Conservation (phyloP, 2,329 filamentous ascomycete species). For the Colletotrichum orchidophilum region DNA sequence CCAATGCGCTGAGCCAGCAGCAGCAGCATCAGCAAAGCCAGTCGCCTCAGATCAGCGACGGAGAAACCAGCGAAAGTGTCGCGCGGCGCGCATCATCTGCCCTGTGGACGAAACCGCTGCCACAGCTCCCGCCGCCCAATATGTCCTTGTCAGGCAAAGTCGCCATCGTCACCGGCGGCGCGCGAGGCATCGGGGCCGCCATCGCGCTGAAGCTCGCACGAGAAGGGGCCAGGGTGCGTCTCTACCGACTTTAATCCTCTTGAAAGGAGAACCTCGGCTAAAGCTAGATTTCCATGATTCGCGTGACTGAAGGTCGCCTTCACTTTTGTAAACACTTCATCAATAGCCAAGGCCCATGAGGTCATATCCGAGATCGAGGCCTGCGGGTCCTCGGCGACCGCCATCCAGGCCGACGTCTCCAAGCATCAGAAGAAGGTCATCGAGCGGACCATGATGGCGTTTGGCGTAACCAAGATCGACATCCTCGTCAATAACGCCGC, state of each 20-base stretch:
- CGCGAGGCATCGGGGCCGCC: slow-evolving; percentile 67
- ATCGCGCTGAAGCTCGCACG: slow-evolving; percentile 67
- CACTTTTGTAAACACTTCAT: slow-evolving; percentile 34
- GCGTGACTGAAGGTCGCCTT: slow-evolving; percentile 32
- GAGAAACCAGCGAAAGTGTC: slow-evolving; percentile 14
- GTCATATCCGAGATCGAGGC: slow-evolving; percentile 37
- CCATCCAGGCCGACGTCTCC: slow-evolving; percentile 36
- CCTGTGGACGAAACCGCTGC: slow-evolving; percentile 34
- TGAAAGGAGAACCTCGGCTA: slow-evolving; percentile 15
- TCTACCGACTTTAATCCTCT: not conserved
- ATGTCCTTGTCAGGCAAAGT: slow-evolving; percentile 34
- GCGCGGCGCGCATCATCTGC: slow-evolving; percentile 29
- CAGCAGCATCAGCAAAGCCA: slow-evolving; percentile 19
- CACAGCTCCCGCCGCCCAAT: slow-evolving; percentile 33
- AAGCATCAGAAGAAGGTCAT: slow-evolving; percentile 36
- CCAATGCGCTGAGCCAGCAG: slow-evolving; percentile 27
- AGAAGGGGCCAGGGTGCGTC: slow-evolving; percentile 62
- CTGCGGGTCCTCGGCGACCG: slow-evolving; percentile 36
- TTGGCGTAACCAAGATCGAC: slow-evolving; percentile 34
- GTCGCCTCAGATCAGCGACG: slow-evolving; percentile 21
- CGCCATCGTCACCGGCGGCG: slow-evolving; percentile 42
- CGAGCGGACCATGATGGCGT: slow-evolving; percentile 34
- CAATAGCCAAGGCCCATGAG: slow-evolving; percentile 34
- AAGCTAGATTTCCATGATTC: slow-evolving; percentile 6
- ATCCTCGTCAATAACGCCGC: slow-evolving; percentile 37